A percentile compares a stretch with the other conserved stretches of the same genome.
These are phyloP conservation scores for Mycena venus DNA, from an alignment of 768 basidiomycete genomes.

Conservation along the genomic window DNA sequence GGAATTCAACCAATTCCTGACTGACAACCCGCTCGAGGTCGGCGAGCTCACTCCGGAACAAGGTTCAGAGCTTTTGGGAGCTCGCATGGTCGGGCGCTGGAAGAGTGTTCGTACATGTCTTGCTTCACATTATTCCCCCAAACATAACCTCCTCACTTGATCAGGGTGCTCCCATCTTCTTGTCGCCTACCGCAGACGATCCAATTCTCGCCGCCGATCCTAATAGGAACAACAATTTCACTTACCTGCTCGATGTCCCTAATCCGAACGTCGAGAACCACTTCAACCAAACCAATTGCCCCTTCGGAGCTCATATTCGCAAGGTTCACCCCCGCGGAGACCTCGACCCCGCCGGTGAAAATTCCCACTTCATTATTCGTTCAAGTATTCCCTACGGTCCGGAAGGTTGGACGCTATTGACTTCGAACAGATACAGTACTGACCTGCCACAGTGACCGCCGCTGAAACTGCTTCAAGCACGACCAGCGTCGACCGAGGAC, in stretches of 20 bases:
- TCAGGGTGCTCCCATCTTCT: conserved; percentile 49
- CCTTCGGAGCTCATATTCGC: conserved; percentile 45
- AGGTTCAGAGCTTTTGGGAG: conserved; percentile 44
- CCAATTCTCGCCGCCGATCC: conserved; percentile 35
- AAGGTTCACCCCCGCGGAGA: too few relatives aligned
- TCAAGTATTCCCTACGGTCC: conserved; percentile 50
- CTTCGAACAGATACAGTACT: neutral
- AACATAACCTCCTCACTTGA: too few relatives aligned
- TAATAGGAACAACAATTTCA: conserved; percentile 53
- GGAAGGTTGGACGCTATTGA: conserved; percentile 3
- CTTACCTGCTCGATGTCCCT: conserved; percentile 33
- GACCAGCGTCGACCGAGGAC: too few relatives aligned
- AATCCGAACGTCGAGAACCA: conserved; percentile 26
- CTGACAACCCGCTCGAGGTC: conserved; percentile 33
- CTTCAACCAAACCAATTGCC: conserved; percentile 41
- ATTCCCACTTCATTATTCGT: conserved; percentile 42
- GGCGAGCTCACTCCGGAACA: conserved; percentile 32
- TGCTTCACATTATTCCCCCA: too few relatives aligned
- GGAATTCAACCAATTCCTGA: conserved; percentile 44
- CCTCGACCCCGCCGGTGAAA: conserved; percentile 28
- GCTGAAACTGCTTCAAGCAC: too few relatives aligned
- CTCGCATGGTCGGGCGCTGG: too few relatives aligned
- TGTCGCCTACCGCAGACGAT: conserved; percentile 42
- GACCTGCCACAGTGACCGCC: too few relatives aligned
- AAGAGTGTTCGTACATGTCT: too few relatives aligned